Base-by-base conservation (phyloP, 768 basidiomycete species). In the Boletus rubropictus region DNA sequence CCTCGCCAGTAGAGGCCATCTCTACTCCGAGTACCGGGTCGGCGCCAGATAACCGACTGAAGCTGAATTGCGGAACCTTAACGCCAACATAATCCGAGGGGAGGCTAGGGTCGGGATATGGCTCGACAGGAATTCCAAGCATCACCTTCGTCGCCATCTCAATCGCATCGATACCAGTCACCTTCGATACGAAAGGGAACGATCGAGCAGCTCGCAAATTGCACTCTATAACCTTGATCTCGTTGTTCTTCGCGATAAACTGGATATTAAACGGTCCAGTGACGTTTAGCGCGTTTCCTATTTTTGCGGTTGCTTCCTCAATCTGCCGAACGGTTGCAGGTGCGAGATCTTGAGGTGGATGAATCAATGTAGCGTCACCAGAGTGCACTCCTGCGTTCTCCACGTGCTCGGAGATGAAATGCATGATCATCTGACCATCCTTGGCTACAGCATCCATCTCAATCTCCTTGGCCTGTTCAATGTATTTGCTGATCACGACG, bases 151-250 rank as follows among this genome's bases (percentile, higher is more conserved):
- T 99, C 29, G 95, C 96, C 81, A 98, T 84, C 73, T 98, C 95
- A 57, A 99, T 97, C 4, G 95, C 95, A 63, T 99, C 94, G 57
- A 97, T 78, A 28, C 93, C 93, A 7, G 96, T 97, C 50, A 96
- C 92, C 69, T 99, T 99, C 7, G 93, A 96, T 21, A 99, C 95
- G 74, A 99, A 99, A 34, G 95, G 95, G 81, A 95, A 97, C 0
- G 95, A 97, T 51, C 95, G 82, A 20, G 95, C 95, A 0, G 96
- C 96, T 46, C 95, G 90, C 28, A 99, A 74, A 70, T 99, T 99
- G 71, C 95, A 98, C 68, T 99, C 95, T 66, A 99, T 99, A 59
- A 99, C 95, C 77, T 99, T 99, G 77, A 99, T 98, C 69, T 97
- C 95, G 72, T 97, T 98, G 72, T 99, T 89, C 80, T 99, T 99